Base-by-base conservation (phyloP, 371 early-diverging fungal species). In the Chytridium lagenaria region DNA sequence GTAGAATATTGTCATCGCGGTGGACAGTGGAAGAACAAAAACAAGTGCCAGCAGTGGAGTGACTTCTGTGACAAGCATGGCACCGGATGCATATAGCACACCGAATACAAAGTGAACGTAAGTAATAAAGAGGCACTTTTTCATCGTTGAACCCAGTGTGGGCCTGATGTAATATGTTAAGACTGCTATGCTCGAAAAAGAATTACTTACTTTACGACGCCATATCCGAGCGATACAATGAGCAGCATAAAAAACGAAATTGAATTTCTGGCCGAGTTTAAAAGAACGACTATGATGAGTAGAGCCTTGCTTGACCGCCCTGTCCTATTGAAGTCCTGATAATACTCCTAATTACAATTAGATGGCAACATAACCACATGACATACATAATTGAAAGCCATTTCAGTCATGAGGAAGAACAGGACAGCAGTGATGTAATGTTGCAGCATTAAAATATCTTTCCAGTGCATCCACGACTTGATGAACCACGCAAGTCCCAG, bases 171-270 rank as follows among this genome's bases (percentile, higher is more conserved):
- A 10, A 38, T 33, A n/a, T n/a, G n/a, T n/a, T n/a, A n/a, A n/a
- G n/a, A n/a, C n/a, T n/a, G n/a, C n/a, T n/a, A n/a, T n/a, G n/a
- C n/a, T 57, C 23, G 19, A 64, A 30, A 49, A 51, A 33, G 31
- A 16, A 76, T 23, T 34, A 2, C 37, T 19, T 59, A 92, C 92
- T 88, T 92, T 61, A 95, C 92, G 39, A 98, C 97, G 66, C 98
- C 95, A 77, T 95, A 98, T 12, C 98, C 98, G 78, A 98, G 88
- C 23, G 93, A 89, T 1, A 98, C 97, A 59, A 98, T 93, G 39
- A 97, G 82, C 7, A 98, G 85, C 92, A 98, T 93, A 71, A 97
- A 97, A 80, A 98, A 93, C 1, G 97, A 95, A 71, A 95, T 81
- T 72, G 93, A 93, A 78, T 92, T 95, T 61, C 98, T 86, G 1